Percentiles rank a stretch among this genome's conserved stretches.
These are phyloP conservation scores for Paspalum notatum DNA, from an alignment of 176 grass and related monocot genomes.

Conservation along the genomic window DNA sequence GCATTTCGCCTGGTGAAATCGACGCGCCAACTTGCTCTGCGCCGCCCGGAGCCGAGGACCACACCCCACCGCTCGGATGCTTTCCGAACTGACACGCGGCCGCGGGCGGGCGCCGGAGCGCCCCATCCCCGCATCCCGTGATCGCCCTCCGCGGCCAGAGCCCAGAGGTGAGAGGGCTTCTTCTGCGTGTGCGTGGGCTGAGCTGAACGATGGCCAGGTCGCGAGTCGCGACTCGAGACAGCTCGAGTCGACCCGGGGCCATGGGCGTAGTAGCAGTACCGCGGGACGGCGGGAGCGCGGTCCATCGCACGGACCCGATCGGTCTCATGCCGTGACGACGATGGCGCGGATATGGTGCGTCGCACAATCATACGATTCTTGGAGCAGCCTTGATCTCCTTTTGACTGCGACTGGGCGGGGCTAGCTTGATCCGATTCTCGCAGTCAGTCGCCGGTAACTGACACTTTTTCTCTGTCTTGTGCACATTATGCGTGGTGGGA, in stretches of 20 bases:
- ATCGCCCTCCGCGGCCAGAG: no score
- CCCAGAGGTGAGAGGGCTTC: no score
- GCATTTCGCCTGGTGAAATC: slow-evolving; percentile 1
- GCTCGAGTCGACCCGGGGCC: no score
- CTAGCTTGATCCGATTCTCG: not conserved
- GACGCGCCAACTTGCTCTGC: not conserved
- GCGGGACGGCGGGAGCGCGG: no score
- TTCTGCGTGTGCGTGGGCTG: no score
- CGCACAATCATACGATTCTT: not conserved
- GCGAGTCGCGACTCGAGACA: no score
- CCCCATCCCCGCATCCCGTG: no score
- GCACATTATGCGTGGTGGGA: not conserved
- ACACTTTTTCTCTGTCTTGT: not conserved
- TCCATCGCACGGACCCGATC: not conserved
- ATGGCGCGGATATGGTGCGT: no score
- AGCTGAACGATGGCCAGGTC: no score
- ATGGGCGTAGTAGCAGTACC: no score
- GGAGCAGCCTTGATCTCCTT: not conserved
- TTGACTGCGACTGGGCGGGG: not conserved
- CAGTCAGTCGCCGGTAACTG: not conserved
- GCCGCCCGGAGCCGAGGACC: not conserved
- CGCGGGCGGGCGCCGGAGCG: no score
- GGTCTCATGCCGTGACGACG: slow-evolving; percentile 13
- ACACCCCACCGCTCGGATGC: not conserved
- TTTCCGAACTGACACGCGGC: not conserved